Base-by-base conservation (phyloP, 179 eudicot genomes). In the Amaranthus tricolor region DNA sequence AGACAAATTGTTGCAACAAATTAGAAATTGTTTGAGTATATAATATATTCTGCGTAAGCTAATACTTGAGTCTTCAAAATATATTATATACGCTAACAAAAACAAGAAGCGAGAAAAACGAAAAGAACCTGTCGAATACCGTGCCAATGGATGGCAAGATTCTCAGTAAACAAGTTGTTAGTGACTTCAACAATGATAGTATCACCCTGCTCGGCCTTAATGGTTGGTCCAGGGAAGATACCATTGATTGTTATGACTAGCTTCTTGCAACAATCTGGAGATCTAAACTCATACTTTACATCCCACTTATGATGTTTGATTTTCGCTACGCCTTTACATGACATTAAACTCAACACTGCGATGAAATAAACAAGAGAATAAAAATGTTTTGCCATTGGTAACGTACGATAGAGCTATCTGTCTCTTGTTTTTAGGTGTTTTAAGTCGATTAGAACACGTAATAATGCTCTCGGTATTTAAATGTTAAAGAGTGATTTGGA, bases 81-180 rank as follows among this genome's bases (percentile, higher is more conserved):
- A 24, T 24, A 24, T 24, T 31, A 31, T 31, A 31, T 31, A 31
- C 40, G 2, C 40, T 31, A 47, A 1, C 45, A 40, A 9, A 44
- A 12, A 20, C 21, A 69, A 53, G 12, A 13, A 20, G 1, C 24
- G 47, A 2, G 52, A 54, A 54, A 9, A 5, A 50, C 14, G 5
- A 24, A 47, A 47, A 4, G 9, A 55, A 45, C 94, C 91, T 89
- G 97, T 54, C 88, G 78, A 16, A 91, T 91, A 31, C 97, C 97
- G 61, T 91, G 97, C 97, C 94, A 94, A 44, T 94, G 98, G 44
- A 94, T 80, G 6, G 97, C 88, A 44, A 89, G 87, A 70, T 87
- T 88, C 70, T 89, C 94, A 15, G 91, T 87, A 0, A 84, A 12
- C 81, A 88, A 73, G 56, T 77, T 77, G 78, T 94, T 92, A 15